Evolutionary conservation across 116 monocot species (phyloP).

Genomic region (Dioscorea cayenensis): DNA sequence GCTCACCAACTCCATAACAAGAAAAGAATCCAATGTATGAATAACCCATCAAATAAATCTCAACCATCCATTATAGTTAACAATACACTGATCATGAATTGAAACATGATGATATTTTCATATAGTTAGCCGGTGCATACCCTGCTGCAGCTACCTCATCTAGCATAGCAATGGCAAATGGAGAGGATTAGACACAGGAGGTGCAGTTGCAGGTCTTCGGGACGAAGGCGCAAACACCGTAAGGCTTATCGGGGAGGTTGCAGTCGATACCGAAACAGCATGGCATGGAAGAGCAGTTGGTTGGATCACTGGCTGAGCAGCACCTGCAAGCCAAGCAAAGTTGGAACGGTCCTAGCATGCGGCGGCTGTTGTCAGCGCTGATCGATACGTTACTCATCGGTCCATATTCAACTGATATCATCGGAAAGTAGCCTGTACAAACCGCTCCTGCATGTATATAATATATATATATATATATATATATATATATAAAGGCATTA

Average conservation of each 20-base stretch:
- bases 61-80: no score
- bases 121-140: not conserved
- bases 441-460: not conserved
- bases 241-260: constrained; percentile 59
- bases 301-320: constrained; percentile 34
- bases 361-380: not conserved
- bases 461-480: not conserved
- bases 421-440: not conserved
- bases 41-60: no score
- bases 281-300: constrained; percentile 31
- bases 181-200: not conserved
- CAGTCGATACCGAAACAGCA: constrained; percentile 71
- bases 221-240: constrained; percentile 45
- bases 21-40: no score
- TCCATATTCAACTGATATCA: not conserved
- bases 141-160: not conserved
- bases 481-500: no score
- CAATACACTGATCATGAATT: no score
- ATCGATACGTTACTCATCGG: not conserved
- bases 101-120: no score
- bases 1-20: no score
- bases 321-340: constrained; percentile 45
- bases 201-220: constrained; percentile 61
- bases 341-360: constrained; percentile 21
- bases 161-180: not conserved